Evolutionary conservation across 805 yeast species (phyloP).

Genomic region (Cyberlindnera mycetangii): DNA sequence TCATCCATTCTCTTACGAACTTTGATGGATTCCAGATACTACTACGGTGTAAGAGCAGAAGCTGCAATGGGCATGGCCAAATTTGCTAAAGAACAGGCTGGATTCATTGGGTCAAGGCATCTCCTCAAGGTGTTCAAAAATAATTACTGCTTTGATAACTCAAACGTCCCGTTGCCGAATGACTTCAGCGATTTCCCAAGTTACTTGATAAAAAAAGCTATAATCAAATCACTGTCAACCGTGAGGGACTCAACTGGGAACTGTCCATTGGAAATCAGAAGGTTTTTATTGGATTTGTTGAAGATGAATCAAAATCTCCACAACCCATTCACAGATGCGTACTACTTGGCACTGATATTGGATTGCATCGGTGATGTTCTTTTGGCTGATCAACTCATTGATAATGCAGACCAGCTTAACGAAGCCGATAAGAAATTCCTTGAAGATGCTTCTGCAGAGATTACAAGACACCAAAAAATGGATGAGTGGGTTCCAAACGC

Average conservation of each 20-base stretch:
- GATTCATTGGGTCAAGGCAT: constrained; percentile 72
- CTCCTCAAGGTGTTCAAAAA: constrained; percentile 65
- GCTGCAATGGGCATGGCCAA: constrained; percentile 79
- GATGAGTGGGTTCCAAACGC: constrained; percentile 86
- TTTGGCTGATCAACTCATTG: constrained; percentile 24
- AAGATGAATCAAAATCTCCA: constrained; percentile 83
- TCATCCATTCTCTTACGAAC: constrained; percentile 80
- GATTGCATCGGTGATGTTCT: constrained; percentile 46
- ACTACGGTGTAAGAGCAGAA: constrained; percentile 82
- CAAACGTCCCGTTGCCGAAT: constrained; percentile 72
- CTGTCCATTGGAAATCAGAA: constrained; percentile 56
- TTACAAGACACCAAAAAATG: constrained; percentile 71
- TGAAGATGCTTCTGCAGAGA: constrained; percentile 54
- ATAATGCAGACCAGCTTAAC: constrained; percentile 12
- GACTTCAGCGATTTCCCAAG: constrained; percentile 70
- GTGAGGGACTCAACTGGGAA: constrained; percentile 63
- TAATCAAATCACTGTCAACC: constrained; percentile 58
- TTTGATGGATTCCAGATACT: constrained; percentile 77
- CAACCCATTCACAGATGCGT: constrained; percentile 72
- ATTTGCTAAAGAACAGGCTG: constrained; percentile 57
- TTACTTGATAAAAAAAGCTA: constrained; percentile 67
- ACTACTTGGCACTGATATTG: constrained; percentile 59
- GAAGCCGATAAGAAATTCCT: constrained; percentile 38
- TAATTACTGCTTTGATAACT: constrained; percentile 68
- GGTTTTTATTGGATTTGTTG: constrained; percentile 65